Evolutionary conservation across 805 yeast species (phyloP).

Genomic region (Yamadazyma philogaea): DNA sequence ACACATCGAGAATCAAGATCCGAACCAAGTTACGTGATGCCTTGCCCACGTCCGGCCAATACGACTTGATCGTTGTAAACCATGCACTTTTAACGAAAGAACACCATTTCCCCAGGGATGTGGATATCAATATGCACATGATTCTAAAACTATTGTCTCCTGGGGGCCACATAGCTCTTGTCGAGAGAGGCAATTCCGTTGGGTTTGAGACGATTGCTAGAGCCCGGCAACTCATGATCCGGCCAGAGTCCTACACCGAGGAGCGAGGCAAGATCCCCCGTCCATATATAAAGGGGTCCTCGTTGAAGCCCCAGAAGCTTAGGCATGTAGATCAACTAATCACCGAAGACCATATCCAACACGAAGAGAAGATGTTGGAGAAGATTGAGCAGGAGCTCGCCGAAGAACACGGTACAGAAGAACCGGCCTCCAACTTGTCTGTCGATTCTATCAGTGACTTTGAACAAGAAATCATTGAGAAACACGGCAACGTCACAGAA

Average conservation of each 20-base stretch:
- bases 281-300: conserved; percentile 57
- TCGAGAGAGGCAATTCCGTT: conserved; percentile 86
- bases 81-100: conserved; percentile 68
- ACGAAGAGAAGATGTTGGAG: conserved; percentile 30
- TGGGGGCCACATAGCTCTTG: conserved; percentile 70
- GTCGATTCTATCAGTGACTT: conserved; percentile 12
- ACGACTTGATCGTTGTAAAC: conserved; percentile 79
- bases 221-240: conserved; percentile 84
- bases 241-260: conserved; percentile 66
- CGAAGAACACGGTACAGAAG: conserved; percentile 4
- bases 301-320: conserved; percentile 37
- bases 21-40: conserved; percentile 54
- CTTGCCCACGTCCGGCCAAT: conserved; percentile 52
- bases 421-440: no score
- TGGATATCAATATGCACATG: conserved; percentile 63
- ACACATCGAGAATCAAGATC: conserved; percentile 52
- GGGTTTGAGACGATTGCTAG: conserved; percentile 89
- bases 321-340: conserved; percentile 35
- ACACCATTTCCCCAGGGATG: conserved; percentile 63
- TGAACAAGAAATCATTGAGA: conserved; percentile 31
- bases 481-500: conserved; percentile 41
- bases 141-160: conserved; percentile 66
- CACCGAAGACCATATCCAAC: conserved; percentile 32
- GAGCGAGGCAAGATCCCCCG: conserved; percentile 67
- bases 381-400: conserved; percentile 20